phyloP scores from a whole-genome alignment of 2,329 filamentous ascomycete species.

The Dothiorella sarmentorum region DNA sequence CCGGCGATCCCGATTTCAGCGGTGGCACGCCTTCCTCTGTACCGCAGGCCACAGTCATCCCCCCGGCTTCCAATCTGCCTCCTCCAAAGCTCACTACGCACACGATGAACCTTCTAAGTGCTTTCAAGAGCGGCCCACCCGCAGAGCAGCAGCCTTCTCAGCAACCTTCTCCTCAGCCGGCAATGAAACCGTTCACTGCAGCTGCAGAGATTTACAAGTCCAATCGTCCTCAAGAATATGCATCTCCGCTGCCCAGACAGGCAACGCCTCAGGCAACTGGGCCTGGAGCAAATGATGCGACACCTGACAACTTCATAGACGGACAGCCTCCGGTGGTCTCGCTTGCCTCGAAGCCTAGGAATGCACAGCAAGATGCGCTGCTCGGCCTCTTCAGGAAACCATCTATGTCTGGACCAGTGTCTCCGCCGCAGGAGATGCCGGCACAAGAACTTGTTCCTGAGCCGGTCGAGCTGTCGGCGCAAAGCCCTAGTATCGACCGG shows the following conservation, averaged over 20 bases:
- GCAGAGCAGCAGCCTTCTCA: constrained; percentile 25
- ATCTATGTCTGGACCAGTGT: constrained; percentile 14
- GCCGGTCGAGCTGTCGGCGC: constrained; percentile 47
- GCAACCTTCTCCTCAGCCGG: constrained; percentile 18
- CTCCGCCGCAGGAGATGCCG: constrained; percentile 19
- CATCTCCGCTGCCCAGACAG: neutral
- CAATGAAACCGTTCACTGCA: constrained; percentile 8
- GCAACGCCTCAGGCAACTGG: constrained; percentile 16
- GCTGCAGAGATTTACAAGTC: constrained; percentile 18
- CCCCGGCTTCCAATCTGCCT: constrained; percentile 56
- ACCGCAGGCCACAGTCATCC: constrained; percentile 46
- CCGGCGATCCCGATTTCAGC: constrained; percentile 40
- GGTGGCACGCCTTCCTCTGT: constrained; percentile 26
- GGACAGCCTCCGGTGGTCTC: constrained; percentile 4
- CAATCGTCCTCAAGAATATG: neutral
- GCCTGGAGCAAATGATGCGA: neutral
- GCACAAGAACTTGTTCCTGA: constrained; percentile 23
- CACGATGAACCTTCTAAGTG: constrained; percentile 55
- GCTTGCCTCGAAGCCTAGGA: constrained; percentile 32
- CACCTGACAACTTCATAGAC: neutral
- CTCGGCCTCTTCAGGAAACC: constrained; percentile 42
- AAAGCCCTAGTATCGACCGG: constrained; percentile 28
- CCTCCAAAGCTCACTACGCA: constrained; percentile 57
- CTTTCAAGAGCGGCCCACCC: constrained; percentile 47
- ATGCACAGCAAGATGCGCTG: constrained; percentile 44